Base-by-base conservation (phyloP, 2,329 filamentous ascomycete genomes). In the Coniochaeta ligniaria region DNA sequence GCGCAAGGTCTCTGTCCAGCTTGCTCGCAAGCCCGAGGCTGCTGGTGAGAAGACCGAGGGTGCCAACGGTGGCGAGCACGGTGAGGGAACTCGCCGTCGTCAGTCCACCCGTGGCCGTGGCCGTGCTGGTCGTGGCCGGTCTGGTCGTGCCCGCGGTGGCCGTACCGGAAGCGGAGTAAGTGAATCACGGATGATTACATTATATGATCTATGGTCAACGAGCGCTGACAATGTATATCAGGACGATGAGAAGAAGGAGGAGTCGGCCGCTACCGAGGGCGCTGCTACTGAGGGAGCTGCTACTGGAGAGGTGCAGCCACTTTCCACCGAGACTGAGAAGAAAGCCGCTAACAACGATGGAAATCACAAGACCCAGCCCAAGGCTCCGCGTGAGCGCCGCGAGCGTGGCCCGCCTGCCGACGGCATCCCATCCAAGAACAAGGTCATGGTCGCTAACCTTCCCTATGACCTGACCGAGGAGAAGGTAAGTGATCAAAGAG, bases 401-500 rank as follows among this genome's bases (percentile, higher is more conserved):
- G 84, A 97, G 86, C 93, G 95, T 76, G 95, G 95, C 65, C 95
- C 95, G 66, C 95, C 95, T 63, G 94, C 96, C 77, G 94, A 99
- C 75, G 95, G 95, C 69, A 91, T 99, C 72, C 89, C 95, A 67
- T 98, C 94, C 78, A 97, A 97, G 89, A 98, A 91, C 78, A 99
- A 99, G 90, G 92, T 99, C 80, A 99, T 99, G 95, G 95, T 99
- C 72, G 95, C 95, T 73, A 99, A 99, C 83, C 87, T 99, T 65
- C 95, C 95, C 59, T 99, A 99, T 74, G 94, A 99, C 80, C 85
- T 98, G 76, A 94, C 89, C 71, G 95, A 99, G 82, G 93, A 98
- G 73, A 96, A 94, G 87, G 94, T 96, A 79, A 67, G 83, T 73
- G 22, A 20, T 52, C 57, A 24, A n/a, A 20, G 9, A 38, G 26